Evolutionary conservation across 345 rosid species (phyloP).

Genomic region (Eucalyptus globulus): DNA sequence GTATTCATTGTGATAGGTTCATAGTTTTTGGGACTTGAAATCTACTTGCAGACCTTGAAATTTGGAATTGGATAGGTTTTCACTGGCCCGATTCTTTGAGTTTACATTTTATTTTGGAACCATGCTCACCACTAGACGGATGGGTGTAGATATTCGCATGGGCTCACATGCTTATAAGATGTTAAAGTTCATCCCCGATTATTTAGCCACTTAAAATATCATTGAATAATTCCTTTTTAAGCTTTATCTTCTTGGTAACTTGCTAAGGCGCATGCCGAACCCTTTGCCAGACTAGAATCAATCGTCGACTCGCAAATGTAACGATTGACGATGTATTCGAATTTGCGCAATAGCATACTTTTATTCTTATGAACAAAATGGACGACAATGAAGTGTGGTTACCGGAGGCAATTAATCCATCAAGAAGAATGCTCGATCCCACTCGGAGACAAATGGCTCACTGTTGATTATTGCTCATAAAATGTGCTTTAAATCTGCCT

Average conservation of each 20-base stretch:
- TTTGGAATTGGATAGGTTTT: no score
- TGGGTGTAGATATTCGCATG: neutral
- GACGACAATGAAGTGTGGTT: neutral
- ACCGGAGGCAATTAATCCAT: neutral
- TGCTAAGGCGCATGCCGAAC: fast-evolving
- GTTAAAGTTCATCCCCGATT: neutral
- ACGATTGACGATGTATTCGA: neutral
- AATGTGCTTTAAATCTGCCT: no score
- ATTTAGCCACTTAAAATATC: neutral
- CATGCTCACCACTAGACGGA: no score
- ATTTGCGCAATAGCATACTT: neutral
- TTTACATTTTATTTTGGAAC: no score
- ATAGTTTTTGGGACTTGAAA: no score
- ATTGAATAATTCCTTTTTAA: neutral
- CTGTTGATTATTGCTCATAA: neutral
- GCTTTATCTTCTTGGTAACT: neutral
- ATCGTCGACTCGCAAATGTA: fast-evolving
- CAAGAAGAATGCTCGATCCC: neutral
- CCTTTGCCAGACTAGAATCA: neutral
- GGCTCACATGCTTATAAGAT: neutral
- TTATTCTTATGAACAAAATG: neutral
- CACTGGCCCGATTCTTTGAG: fast-evolving
- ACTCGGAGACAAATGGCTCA: neutral
- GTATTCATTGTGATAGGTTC: no score
- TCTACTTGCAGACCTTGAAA: no score